phyloP scores from a whole-genome alignment of 495 filamentous ascomycete genomes.

The Daldinia bambusicola region DNA sequence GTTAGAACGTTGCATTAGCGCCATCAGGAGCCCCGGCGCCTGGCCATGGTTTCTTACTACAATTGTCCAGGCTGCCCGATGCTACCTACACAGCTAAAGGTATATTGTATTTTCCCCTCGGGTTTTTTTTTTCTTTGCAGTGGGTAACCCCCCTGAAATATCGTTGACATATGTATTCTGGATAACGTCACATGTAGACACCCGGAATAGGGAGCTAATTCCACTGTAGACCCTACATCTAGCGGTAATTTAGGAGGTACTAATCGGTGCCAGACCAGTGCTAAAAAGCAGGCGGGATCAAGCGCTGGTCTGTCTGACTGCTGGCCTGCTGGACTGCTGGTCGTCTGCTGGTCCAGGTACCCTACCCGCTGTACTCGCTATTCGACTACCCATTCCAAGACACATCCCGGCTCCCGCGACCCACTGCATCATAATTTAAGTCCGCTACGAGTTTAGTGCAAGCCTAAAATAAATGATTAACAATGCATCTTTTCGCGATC shows the following conservation, averaged over 20 bases:
- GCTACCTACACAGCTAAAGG: too few relatives aligned
- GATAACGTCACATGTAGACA: conserved; percentile 24
- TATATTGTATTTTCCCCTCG: conserved; percentile 14
- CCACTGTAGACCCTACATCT: conserved; percentile 13
- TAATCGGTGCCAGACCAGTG: too few relatives aligned
- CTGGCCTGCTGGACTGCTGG: too few relatives aligned
- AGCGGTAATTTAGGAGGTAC: too few relatives aligned
- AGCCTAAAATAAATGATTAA: conserved; percentile 15
- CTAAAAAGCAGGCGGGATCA: not conserved
- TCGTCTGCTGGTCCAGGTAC: not conserved
- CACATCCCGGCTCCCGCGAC: conserved; percentile 11
- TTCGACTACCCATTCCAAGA: conserved; percentile 4
- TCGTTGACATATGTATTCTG: too few relatives aligned
- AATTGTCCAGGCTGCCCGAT: too few relatives aligned
- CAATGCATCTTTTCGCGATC: conserved; percentile 3
- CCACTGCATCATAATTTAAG: conserved; percentile 6
- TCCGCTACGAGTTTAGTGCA: conserved; percentile 4
- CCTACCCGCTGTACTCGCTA: not conserved
- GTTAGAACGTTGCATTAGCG: conserved; percentile 37
- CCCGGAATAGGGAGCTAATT: conserved; percentile 30
- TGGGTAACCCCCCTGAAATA: conserved; percentile 21
- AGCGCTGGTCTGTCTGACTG: too few relatives aligned
- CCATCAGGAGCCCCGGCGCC: conserved; percentile 25
- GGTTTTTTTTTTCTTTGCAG: conserved; percentile 27
- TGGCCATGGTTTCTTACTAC: conserved; percentile 15